These are phyloP conservation scores for Aspergillus sp. DNA, from an alignment of 2,329 filamentous ascomycete genomes.

Conservation along the genomic window DNA sequence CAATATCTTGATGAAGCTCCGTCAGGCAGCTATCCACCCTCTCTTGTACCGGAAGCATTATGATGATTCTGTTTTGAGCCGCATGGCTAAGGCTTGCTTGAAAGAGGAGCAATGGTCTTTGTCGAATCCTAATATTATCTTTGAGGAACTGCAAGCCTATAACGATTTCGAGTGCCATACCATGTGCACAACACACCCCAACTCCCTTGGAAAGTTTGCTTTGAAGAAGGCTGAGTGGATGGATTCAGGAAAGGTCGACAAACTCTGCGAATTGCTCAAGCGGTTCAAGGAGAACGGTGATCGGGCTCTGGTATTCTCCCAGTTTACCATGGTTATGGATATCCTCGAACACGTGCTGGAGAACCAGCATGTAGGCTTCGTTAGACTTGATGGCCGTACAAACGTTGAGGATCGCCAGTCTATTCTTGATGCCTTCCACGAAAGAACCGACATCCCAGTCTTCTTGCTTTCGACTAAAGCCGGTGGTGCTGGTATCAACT, in stretches of 20 bases:
- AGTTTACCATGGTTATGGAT: constrained; percentile 88
- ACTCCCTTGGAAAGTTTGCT: constrained; percentile 51
- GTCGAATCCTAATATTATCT: constrained; percentile 49
- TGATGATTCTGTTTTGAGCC: constrained; percentile 65
- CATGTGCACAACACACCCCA: constrained; percentile 51
- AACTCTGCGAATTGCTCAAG: constrained; percentile 69
- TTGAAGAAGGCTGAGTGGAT: constrained; percentile 61
- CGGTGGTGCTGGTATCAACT: constrained; percentile 93
- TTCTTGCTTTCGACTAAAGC: constrained; percentile 92
- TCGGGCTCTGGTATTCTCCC: constrained; percentile 83
- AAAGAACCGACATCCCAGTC: constrained; percentile 71
- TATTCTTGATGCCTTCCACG: constrained; percentile 81
- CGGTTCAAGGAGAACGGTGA: constrained; percentile 76
- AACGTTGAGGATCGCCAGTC: constrained; percentile 78
- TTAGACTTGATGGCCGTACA: constrained; percentile 81
- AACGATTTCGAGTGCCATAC: constrained; percentile 60
- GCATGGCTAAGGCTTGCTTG: constrained; percentile 74
- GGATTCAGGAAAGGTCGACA: constrained; percentile 78
- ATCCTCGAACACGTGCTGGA: constrained; percentile 80
- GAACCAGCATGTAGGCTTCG: constrained; percentile 67
- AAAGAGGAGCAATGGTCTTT: constrained; percentile 56
- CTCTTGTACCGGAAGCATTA: constrained; percentile 82
- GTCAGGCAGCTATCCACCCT: constrained; percentile 88
- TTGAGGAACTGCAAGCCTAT: constrained; percentile 50
- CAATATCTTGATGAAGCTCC: constrained; percentile 82